A percentile compares a stretch with the other conserved stretches of the same genome.
Conservation (phyloP, 1,284 basidiomycete species). For the Neotropicomus parvogracilis region DNA sequence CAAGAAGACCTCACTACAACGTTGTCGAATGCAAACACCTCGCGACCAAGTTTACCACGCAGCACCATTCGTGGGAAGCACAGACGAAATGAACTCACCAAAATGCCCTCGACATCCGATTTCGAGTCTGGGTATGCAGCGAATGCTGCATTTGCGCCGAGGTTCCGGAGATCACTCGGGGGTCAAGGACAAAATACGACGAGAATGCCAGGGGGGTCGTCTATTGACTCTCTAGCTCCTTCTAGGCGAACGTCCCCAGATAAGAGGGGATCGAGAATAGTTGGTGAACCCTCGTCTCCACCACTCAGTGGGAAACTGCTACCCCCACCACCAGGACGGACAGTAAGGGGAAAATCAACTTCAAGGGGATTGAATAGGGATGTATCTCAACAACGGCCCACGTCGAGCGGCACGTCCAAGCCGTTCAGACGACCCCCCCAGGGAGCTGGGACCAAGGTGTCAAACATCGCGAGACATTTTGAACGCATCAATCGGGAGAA, state of each 20-base stretch:
- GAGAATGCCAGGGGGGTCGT: constrained; percentile 42
- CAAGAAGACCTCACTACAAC: constrained; percentile 50
- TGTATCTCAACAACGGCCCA: constrained; percentile 43
- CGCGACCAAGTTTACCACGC: constrained; percentile 35
- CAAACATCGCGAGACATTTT: constrained; percentile 73
- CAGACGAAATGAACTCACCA: constrained; percentile 40
- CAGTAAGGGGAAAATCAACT: constrained; percentile 40
- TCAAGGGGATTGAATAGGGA: constrained; percentile 46
- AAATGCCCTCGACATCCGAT: constrained; percentile 71
- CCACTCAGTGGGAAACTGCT: constrained; percentile 36
- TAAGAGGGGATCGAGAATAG: constrained; percentile 47
- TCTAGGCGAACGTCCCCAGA: constrained; percentile 72
- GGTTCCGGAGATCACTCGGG: constrained; percentile 42
- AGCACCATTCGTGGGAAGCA: constrained; percentile 46
- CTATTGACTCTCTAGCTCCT: constrained; percentile 53
- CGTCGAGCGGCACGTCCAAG: constrained; percentile 41
- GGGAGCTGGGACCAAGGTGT: constrained; percentile 59
- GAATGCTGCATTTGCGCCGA: constrained; percentile 64
- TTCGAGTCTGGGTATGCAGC: constrained; percentile 86
- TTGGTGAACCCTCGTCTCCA: constrained; percentile 41
- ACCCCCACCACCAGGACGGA: constrained; percentile 28
- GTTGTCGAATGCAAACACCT: constrained; percentile 15
- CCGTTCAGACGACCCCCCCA: constrained; percentile 50
- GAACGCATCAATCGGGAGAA: constrained; percentile 67
- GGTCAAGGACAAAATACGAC: constrained; percentile 46